A percentile compares a stretch with the other conserved stretches of the same genome.
Conservation (phyloP, 2,329 filamentous ascomycete species). For the Massarina eburnea region DNA sequence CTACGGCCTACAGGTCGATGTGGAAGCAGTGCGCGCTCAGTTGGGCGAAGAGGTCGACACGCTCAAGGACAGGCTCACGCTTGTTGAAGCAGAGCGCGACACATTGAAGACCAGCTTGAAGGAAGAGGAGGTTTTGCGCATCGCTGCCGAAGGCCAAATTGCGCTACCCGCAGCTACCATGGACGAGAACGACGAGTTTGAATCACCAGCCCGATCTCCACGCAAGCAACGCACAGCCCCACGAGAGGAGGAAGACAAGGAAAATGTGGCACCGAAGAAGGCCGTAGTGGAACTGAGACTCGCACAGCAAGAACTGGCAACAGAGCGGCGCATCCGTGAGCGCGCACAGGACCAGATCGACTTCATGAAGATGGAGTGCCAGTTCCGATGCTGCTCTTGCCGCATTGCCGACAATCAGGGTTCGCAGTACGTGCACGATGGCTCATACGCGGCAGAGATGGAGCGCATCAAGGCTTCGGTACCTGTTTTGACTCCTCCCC, state of each 20-base stretch:
- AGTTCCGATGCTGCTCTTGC: constrained; percentile 67
- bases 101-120: constrained; percentile 70
- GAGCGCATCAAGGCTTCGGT: constrained; percentile 46
- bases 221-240: constrained; percentile 50
- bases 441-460: constrained; percentile 38
- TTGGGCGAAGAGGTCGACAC: constrained; percentile 68
- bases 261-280: constrained; percentile 50
- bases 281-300: constrained; percentile 48
- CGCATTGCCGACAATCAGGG: constrained; percentile 44
- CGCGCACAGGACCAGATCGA: constrained; percentile 73
- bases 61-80: constrained; percentile 62
- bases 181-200: constrained; percentile 62
- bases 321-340: constrained; percentile 62
- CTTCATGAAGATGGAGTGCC: constrained; percentile 74
- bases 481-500: constrained; percentile 61
- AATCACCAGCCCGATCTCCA: constrained; percentile 59
- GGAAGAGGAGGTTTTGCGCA: constrained; percentile 72
- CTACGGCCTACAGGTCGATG: constrained; percentile 46
- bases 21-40: constrained; percentile 64
- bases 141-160: constrained; percentile 71
- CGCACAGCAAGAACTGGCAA: constrained; percentile 54
- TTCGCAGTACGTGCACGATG: constrained; percentile 44
- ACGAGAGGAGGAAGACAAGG: constrained; percentile 47
- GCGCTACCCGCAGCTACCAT: constrained; percentile 60
- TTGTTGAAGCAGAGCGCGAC: constrained; percentile 74